Base-by-base conservation (phyloP, 2,329 filamentous ascomycete species). In the Colletotrichum cordylinicola region DNA sequence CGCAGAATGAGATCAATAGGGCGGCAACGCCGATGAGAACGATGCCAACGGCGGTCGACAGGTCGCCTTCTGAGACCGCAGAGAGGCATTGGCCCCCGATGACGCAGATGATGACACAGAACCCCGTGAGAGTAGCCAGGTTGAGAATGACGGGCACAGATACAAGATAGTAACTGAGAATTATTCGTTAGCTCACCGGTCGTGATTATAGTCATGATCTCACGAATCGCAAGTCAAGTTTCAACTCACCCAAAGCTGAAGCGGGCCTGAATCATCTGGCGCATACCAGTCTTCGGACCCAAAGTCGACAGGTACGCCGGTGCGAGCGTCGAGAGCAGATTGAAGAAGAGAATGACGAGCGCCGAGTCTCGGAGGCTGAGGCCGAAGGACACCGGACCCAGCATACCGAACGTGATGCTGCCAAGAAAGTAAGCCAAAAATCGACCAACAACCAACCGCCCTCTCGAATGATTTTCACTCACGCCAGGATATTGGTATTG, bases 291-390 rank as follows among this genome's bases (percentile, higher is more conserved):
- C 75, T 82, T 83, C 6, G 87, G 85, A 0, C 86, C 86, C 73
- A 86, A 82, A 0, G 84, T 87, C 8, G 84, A 85, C 62, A 88
- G 77, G 68, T 84, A 87, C 3, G 86, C 86, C 13, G 86, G 83
- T 0, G 77, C 66, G 15, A 85, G 83, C 4, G 87, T 77, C 1
- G 84, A 84, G 9, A 87, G 65, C 18, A 88, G 77, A 8, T 82
- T 85, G 80, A 89, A 88, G 81, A 89, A 89, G 13, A 89, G 77
- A 61, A 88, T 88, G 15, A 88, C 81, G 4, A 89, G 81, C 2
- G 86, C 82, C 21, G 83, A 82, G 67, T 87, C 85, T 68, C 85
- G 82, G 6, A 89, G 81, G 60, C 83, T 83, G 15, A 89, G 81
- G 1, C 86, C 86, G 58, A 79, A 81, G 52, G 85, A 86, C 27